phyloP scores from a whole-genome alignment of 768 basidiomycete genomes.

The Podaxis rugospora region DNA sequence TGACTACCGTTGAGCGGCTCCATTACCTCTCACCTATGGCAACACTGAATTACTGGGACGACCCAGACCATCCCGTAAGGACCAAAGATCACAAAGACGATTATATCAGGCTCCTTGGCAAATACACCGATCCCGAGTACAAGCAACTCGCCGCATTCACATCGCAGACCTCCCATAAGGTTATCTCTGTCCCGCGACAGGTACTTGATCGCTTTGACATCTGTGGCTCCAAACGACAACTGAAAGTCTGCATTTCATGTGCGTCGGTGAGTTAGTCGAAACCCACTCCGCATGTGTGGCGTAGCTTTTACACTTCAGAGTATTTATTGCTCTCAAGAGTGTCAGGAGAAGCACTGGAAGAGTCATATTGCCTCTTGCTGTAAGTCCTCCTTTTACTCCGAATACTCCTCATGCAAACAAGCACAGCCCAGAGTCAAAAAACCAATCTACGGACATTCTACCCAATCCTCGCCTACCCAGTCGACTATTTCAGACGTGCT shows the following conservation, averaged over 20 bases:
- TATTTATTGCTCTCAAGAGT: conserved; percentile 28
- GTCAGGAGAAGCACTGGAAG: conserved; percentile 28
- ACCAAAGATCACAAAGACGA: background rate
- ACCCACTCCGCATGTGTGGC: background rate
- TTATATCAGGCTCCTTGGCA: background rate
- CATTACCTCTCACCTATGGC: background rate
- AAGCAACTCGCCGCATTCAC: background rate
- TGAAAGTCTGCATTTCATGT: background rate
- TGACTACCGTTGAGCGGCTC: background rate
- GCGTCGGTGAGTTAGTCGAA: background rate
- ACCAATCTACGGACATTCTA: conserved; percentile 28
- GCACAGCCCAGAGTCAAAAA: conserved; percentile 29
- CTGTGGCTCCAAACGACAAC: background rate
- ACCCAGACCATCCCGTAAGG: background rate
- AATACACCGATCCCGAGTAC: background rate
- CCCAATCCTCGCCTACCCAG: conserved; percentile 26
- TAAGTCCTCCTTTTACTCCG: conserved; percentile 9
- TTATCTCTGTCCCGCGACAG: background rate
- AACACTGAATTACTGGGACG: background rate
- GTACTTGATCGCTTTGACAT: background rate
- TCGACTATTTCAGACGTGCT: conserved; percentile 18
- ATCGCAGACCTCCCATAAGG: background rate
- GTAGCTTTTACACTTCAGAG: conserved; percentile 6
- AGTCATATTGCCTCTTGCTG: conserved; percentile 25
- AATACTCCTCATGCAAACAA: background rate